Evolutionary conservation across 2,329 filamentous ascomycete species (phyloP).

Genomic region (Claviceps digitariae): DNA sequence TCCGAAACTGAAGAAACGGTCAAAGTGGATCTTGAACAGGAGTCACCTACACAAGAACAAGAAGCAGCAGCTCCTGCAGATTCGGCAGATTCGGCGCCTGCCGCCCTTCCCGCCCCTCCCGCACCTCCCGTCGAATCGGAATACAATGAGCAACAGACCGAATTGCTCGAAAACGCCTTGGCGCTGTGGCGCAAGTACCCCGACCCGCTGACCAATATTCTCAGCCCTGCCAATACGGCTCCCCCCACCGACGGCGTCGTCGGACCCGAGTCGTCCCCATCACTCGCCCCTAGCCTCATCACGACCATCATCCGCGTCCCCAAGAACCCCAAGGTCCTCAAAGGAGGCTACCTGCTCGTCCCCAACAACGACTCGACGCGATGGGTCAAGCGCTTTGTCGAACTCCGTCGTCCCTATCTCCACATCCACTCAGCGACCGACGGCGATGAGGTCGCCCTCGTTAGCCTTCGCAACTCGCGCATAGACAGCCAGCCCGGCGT

Average conservation of each 20-base stretch:
- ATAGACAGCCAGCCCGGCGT: slow-evolving; percentile 88
- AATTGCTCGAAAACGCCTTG: slow-evolving; percentile 41
- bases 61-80: not conserved
- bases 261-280: slow-evolving; percentile 29
- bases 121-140: slow-evolving; percentile 14
- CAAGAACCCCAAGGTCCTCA: slow-evolving; percentile 71
- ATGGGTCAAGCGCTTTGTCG: slow-evolving; percentile 88
- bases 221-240: slow-evolving; percentile 48
- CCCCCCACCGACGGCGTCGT: slow-evolving; percentile 53
- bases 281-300: slow-evolving; percentile 51
- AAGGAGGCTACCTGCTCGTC: slow-evolving; percentile 76
- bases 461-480: slow-evolving; percentile 79
- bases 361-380: slow-evolving; percentile 68
- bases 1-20: slow-evolving; percentile 8
- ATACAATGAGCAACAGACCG: slow-evolving; percentile 31
- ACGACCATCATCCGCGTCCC: slow-evolving; percentile 64
- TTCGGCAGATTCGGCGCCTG: not conserved
- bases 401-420: slow-evolving; percentile 80
- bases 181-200: slow-evolving; percentile 51
- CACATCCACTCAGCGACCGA: slow-evolving; percentile 77
- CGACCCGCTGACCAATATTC: slow-evolving; percentile 40
- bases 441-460: slow-evolving; percentile 79
- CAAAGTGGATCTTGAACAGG: not conserved
- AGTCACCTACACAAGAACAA: not conserved
- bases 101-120: not conserved